Evolutionary conservation across 352 stramenopile genomes (phyloP).

Genomic region (Phytophthora pseudosyringae): DNA sequence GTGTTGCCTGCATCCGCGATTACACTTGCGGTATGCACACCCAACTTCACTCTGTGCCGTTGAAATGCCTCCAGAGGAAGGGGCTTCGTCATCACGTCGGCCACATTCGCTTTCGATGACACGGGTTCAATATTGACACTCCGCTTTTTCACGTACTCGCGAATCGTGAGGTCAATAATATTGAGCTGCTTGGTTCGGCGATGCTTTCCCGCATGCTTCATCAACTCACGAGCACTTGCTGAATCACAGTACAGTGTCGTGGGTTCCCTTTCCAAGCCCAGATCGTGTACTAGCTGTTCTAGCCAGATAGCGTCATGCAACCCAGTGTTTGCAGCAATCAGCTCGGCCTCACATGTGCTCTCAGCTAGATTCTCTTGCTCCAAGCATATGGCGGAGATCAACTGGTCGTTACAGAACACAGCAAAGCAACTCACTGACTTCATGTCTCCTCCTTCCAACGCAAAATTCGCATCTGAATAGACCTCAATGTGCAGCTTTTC

Average conservation of each 20-base stretch:
- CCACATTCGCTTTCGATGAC: slow-evolving; percentile 14
- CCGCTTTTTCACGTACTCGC: slow-evolving; percentile 21
- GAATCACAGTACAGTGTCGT: slow-evolving; percentile 1
- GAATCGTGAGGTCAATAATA: slow-evolving; percentile 24
- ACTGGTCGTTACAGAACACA: slow-evolving; percentile 21
- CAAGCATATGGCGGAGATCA: slow-evolving; percentile 22
- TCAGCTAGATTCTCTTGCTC: slow-evolving; percentile 23
- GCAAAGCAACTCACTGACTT: slow-evolving; percentile 23
- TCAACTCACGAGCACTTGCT: slow-evolving; percentile 12
- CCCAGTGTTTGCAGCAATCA: slow-evolving; percentile 2
- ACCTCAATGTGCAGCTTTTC: slow-evolving; percentile 23
- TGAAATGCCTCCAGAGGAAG: slow-evolving; percentile 15
- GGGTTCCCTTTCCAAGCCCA: background rate
- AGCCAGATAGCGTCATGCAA: slow-evolving; percentile 1
- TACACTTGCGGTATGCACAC: background rate
- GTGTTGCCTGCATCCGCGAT: background rate
- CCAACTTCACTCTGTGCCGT: slow-evolving; percentile 12
- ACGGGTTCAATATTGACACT: slow-evolving; percentile 10
- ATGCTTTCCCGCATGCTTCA: slow-evolving; percentile 27
- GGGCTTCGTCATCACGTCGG: slow-evolving; percentile 17
- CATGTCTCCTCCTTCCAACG: slow-evolving; percentile 14
- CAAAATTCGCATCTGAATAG: slow-evolving; percentile 23
- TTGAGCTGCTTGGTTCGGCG: slow-evolving; percentile 20
- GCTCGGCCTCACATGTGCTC: slow-evolving; percentile 8
- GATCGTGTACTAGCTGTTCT: slow-evolving; percentile 2